Conservation (phyloP, 352 stramenopile species). For the Ophiocytium majus region DNA sequence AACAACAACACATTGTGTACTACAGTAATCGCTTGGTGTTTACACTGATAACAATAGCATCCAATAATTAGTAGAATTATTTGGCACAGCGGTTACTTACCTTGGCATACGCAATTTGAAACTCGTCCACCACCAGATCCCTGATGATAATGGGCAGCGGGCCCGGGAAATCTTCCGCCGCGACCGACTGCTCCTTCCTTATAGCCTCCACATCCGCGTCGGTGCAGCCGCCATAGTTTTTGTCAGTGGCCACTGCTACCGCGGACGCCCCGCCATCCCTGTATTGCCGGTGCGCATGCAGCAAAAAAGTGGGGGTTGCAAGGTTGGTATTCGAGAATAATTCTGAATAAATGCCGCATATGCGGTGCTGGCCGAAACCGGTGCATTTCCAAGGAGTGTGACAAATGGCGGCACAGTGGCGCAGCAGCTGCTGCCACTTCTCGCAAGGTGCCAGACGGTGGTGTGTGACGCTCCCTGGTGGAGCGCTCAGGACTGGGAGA, state of each 20-base stretch:
- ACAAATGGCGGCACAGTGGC: no score
- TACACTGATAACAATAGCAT: no score
- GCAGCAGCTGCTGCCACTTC: no score
- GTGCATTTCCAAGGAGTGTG: no score
- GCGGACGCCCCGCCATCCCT: conserved; percentile 2
- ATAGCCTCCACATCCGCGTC: conserved; percentile 33
- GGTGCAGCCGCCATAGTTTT: conserved; percentile 35
- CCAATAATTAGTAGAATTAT: no score
- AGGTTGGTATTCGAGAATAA: neutral
- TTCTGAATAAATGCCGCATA: neutral
- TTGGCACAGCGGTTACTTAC: no score
- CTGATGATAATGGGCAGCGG: conserved; percentile 48
- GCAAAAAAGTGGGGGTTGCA: neutral
- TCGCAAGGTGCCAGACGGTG: no score
- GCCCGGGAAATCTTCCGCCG: conserved; percentile 38
- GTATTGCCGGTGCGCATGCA: neutral
- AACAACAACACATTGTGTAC: no score
- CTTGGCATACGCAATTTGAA: conserved; percentile 51
- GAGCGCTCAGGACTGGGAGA: no score
- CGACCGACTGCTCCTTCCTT: conserved; percentile 33
- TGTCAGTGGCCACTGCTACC: conserved; percentile 21
- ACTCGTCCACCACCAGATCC: conserved; percentile 45
- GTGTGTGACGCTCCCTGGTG: no score
- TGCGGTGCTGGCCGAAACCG: no score
- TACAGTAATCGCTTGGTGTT: no score